phyloP scores from a whole-genome alignment of 352 stramenopile genomes.

The Phytopythium chamaehyphon region DNA sequence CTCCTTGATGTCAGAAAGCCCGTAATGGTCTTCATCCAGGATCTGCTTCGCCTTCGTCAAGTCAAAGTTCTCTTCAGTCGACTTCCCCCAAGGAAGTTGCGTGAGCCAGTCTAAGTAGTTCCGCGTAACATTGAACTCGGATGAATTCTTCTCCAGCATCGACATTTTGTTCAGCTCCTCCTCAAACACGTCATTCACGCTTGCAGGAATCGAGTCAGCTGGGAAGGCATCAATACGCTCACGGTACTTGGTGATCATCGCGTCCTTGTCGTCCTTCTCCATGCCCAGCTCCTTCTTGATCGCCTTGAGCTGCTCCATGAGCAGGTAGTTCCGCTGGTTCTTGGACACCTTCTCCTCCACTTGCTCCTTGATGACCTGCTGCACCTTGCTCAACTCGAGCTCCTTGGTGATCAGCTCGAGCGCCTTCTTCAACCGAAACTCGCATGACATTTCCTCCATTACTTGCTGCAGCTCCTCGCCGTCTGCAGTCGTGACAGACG shows the following conservation, averaged over 20 bases:
- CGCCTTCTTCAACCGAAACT: conserved; percentile 93
- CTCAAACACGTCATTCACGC: conserved; percentile 93
- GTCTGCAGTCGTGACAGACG: conserved; percentile 92
- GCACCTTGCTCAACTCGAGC: conserved; percentile 93
- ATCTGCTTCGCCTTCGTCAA: conserved; percentile 90
- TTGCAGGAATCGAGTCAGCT: conserved; percentile 57
- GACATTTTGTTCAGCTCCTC: conserved; percentile 97
- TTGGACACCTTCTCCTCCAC: conserved; percentile 92
- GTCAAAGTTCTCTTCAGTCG: conserved; percentile 97
- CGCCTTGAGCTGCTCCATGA: conserved; percentile 98
- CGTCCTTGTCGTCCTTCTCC: conserved; percentile 99
- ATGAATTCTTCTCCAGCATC: conserved; percentile 97
- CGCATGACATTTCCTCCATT: conserved; percentile 95
- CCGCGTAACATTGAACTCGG: conserved; percentile 98
- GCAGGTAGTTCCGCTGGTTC: conserved; percentile 97
- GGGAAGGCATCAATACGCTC: conserved; percentile 74
- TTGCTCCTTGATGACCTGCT: conserved; percentile 96
- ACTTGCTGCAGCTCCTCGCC: conserved; percentile 91
- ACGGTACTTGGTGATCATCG: conserved; percentile 95
- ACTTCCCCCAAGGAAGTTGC: conserved; percentile 95
- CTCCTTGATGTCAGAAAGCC: conserved; percentile 98
- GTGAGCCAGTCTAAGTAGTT: conserved; percentile 99
- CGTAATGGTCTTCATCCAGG: conserved; percentile 97
- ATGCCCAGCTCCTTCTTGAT: conserved; percentile 99
- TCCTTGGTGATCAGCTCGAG: conserved; percentile 97